Evolutionary conservation across 75 land plant species (phyloP).

Genomic region (Sequoia sempervirens): DNA sequence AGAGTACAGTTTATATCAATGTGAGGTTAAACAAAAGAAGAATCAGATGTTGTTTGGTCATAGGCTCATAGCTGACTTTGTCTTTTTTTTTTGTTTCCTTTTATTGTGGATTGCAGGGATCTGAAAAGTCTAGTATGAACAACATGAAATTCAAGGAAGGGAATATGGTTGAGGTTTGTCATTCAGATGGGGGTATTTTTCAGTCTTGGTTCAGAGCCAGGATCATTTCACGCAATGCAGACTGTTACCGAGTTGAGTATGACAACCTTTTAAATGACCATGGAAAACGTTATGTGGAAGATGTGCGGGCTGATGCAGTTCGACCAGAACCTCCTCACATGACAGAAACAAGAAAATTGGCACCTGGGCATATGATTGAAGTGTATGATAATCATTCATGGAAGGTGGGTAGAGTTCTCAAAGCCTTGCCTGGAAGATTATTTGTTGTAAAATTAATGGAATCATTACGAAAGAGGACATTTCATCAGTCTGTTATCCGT

Average conservation of each 20-base stretch:
- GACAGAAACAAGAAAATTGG: constrained; percentile 12
- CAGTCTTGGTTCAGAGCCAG: constrained; percentile 1
- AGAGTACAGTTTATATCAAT: not conserved
- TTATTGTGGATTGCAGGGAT: not conserved
- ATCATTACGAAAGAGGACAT: not conserved
- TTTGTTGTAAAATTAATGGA: constrained; percentile 40
- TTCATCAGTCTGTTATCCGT: constrained; percentile 19
- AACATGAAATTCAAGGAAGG: not conserved
- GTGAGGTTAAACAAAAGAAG: not conserved
- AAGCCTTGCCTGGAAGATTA: constrained; percentile 8
- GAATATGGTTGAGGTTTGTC: not conserved
- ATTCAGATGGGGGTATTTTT: not conserved
- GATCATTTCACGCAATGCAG: constrained; percentile 11
- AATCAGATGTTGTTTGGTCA: not conserved
- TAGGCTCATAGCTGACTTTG: not conserved
- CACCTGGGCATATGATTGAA: constrained; percentile 36
- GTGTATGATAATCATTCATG: constrained; percentile 31
- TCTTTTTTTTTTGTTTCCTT: not conserved
- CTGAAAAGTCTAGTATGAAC: not conserved
- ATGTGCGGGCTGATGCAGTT: not conserved
- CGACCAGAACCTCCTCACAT: constrained; percentile 46
- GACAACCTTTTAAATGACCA: not conserved
- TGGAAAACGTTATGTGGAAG: constrained; percentile 29
- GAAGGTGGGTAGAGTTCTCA: constrained; percentile 21
- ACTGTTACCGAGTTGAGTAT: constrained; percentile 29